Conservation (phyloP, 164 flowering plant species). For the Vitis riparia region DNA sequence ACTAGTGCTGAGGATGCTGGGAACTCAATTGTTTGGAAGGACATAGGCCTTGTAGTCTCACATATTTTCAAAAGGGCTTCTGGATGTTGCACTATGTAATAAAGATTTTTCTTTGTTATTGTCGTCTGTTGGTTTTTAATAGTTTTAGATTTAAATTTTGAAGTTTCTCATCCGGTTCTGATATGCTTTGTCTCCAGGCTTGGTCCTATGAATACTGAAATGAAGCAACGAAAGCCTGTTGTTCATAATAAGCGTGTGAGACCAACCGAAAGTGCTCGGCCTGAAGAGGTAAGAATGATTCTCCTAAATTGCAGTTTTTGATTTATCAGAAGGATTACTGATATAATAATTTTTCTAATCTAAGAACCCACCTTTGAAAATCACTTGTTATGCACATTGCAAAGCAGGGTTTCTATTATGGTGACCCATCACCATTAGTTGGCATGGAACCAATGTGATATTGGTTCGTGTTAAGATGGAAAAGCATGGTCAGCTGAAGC, state of each 20-base stretch:
- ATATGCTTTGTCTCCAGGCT: slow-evolving; percentile 51
- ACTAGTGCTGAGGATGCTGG: slow-evolving; percentile 16
- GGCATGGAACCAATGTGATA: too few relatives aligned
- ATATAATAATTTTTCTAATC: background rate
- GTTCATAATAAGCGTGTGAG: slow-evolving; percentile 40
- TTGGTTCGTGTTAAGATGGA: too few relatives aligned
- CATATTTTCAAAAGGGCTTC: slow-evolving; percentile 37
- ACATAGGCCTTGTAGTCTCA: slow-evolving; percentile 46
- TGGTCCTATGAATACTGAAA: slow-evolving; percentile 81
- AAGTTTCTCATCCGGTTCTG: background rate
- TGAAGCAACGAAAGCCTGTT: slow-evolving; percentile 59
- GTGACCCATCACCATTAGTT: too few relatives aligned
- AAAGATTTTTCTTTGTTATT: background rate
- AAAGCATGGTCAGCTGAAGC: background rate
- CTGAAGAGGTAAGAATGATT: slow-evolving; percentile 67
- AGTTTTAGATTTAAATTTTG: slow-evolving; percentile 1
- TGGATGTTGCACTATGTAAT: slow-evolving; percentile 62
- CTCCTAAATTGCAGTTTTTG: background rate
- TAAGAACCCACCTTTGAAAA: too few relatives aligned
- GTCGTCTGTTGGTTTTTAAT: background rate
- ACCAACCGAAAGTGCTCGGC: slow-evolving; percentile 48
- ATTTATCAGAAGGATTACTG: background rate
- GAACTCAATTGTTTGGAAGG: slow-evolving; percentile 43
- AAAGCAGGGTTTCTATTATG: too few relatives aligned
- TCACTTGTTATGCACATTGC: too few relatives aligned